These are phyloP conservation scores for Eremochloa ophiuroides DNA, from an alignment of 176 grass and related monocot species.

Conservation along the genomic window DNA sequence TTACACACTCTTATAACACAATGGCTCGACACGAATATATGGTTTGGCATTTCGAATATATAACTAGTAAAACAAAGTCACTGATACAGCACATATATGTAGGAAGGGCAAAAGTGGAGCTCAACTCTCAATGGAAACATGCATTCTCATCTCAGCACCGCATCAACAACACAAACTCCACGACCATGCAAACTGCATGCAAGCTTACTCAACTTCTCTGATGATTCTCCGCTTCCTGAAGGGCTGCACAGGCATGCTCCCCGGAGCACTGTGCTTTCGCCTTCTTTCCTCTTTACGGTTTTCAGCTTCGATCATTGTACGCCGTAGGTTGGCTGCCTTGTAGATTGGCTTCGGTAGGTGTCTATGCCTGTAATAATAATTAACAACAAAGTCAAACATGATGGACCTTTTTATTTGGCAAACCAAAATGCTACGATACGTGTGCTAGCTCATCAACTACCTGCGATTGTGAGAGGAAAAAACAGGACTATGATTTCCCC, in stretches of 20 bases:
- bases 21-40: background rate
- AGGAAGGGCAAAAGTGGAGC: background rate
- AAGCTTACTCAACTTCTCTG: conserved; percentile 64
- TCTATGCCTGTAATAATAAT: conserved; percentile 62
- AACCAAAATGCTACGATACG: background rate
- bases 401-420: background rate
- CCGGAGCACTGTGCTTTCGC: conserved; percentile 71
- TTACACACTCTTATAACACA: background rate
- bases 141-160: background rate
- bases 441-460: background rate
- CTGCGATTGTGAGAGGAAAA: background rate
- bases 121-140: background rate
- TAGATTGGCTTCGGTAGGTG: conserved; percentile 93
- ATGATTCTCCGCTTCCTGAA: conserved; percentile 96
- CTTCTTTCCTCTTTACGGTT: conserved; percentile 57
- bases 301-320: conserved; percentile 73
- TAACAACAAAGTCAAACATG: background rate
- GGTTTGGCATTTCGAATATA: background rate
- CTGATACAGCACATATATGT: background rate
- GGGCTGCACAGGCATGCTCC: conserved; percentile 57
- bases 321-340: conserved; percentile 65
- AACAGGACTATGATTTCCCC: background rate
- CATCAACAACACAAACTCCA: background rate
- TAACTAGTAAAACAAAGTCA: background rate
- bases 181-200: background rate